These are phyloP conservation scores for Cichorium intybus DNA, from an alignment of 140 eudicot species.

Conservation along the genomic window DNA sequence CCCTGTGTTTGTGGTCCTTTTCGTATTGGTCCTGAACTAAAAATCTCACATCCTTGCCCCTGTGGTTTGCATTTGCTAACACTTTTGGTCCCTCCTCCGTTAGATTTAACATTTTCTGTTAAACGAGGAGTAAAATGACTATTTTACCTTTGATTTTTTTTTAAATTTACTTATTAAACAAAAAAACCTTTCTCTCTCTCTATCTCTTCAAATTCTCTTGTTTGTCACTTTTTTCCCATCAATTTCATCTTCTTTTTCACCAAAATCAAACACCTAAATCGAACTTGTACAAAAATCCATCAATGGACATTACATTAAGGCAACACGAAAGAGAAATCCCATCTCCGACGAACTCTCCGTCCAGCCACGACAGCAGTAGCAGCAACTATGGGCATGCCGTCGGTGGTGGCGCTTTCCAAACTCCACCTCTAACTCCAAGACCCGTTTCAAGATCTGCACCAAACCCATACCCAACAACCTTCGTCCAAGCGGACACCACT, in stretches of 20 bases:
- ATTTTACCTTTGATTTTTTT: too few relatives aligned
- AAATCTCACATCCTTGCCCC: too few relatives aligned
- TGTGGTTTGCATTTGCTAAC: too few relatives aligned
- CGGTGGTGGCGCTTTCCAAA: slow-evolving; percentile 23
- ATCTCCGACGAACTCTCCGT: slow-evolving; percentile 50
- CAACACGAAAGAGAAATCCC: slow-evolving; percentile 35
- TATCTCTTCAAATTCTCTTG: slow-evolving; percentile 39
- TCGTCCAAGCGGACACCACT: slow-evolving; percentile 79
- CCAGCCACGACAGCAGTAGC: slow-evolving; percentile 43
- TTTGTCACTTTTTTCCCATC: slow-evolving; percentile 24
- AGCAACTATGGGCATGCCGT: slow-evolving; percentile 32
- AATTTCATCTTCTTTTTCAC: slow-evolving; percentile 12
- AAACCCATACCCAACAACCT: slow-evolving; percentile 86
- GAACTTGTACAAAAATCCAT: slow-evolving; percentile 3
- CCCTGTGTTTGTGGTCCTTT: too few relatives aligned
- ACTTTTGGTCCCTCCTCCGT: too few relatives aligned
- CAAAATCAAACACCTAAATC: slow-evolving; percentile 7
- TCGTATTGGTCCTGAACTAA: too few relatives aligned
- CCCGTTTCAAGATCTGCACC: slow-evolving; percentile 71
- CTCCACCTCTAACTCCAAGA: slow-evolving; percentile 47
- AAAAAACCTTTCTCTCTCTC: too few relatives aligned
- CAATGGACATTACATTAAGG: slow-evolving; percentile 46
- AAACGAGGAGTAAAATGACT: too few relatives aligned
- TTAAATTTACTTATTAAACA: too few relatives aligned
- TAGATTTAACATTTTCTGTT: too few relatives aligned